A percentile compares a stretch with the other conserved stretches of the same genome.
phyloP scores from a whole-genome alignment of 2,329 filamentous ascomycete genomes.

The Alternaria triticimaculans region DNA sequence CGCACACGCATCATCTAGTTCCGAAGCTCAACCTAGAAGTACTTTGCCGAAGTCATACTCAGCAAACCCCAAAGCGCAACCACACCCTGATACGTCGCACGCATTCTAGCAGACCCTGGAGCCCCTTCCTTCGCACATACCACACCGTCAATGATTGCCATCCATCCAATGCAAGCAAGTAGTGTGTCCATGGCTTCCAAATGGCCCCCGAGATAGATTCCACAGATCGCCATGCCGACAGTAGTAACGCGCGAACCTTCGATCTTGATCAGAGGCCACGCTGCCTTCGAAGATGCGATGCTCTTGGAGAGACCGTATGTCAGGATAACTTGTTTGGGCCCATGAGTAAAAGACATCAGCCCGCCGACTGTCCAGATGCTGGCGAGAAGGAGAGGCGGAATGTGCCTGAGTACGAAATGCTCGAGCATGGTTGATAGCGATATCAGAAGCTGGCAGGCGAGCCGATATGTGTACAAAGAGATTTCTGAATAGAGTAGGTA shows the following conservation, averaged over 20 bases:
- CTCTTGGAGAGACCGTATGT: background rate
- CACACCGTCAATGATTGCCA: constrained; percentile 21
- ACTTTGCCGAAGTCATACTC: constrained; percentile 26
- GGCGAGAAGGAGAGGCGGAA: constrained; percentile 27
- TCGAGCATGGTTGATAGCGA: background rate
- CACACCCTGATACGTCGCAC: constrained; percentile 11
- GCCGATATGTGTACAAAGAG: background rate
- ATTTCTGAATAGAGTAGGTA: background rate
- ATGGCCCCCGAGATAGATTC: constrained; percentile 24
- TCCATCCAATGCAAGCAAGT: constrained; percentile 21
- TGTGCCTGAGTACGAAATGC: constrained; percentile 15
- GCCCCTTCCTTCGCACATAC: constrained; percentile 21
- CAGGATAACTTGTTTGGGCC: background rate
- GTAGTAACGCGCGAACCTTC: background rate
- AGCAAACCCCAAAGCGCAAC: constrained; percentile 25
- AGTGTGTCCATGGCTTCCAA: constrained; percentile 27
- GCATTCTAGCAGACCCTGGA: constrained; percentile 15
- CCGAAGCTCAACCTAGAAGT: constrained; percentile 8
- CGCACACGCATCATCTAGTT: background rate
- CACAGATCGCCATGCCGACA: background rate
- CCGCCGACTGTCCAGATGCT: constrained; percentile 23
- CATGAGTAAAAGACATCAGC: constrained; percentile 16
- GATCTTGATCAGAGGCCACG: background rate
- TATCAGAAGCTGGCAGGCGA: background rate
- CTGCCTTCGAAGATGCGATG: background rate